Evolutionary conservation across 257 asterid genomes (phyloP), one percentile per base, ranked within the genome.

Genomic region (Ilex aquifolium): DNA sequence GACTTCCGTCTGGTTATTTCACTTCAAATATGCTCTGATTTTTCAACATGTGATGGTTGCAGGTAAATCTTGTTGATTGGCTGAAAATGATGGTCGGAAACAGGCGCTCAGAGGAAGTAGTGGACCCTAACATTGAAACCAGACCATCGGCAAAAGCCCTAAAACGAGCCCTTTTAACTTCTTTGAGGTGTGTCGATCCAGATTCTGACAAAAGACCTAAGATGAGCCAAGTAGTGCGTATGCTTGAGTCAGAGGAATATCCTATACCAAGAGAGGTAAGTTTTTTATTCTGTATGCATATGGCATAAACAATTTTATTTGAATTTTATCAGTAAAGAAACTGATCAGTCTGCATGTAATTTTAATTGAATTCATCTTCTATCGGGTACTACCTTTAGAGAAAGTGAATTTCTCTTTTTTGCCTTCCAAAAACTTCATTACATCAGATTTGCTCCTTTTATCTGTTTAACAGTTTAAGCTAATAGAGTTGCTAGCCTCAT

Each of bases 11-110:
- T 36, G 42, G 42, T 36, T 36, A 4, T 36, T 36, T 36, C 42
- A 21, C 42, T 4, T 36, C 42, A 36, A 36, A 36, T 36, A 8
- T 36, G 42, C 42, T 4, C 42, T 36, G 42, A 36, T 36, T 36
- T 36, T 36, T 36, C 42, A 4, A 4, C 5, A 36, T 36, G 42
- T 36, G 42, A 14, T 67, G 51, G 32, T 69, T 51, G 60, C 76
- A 91, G 98, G 96, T 91, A 70, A 92, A 92, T 83, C 88, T 89
- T 66, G 97, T 92, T 4, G 97, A 92, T 69, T 92, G 99, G 97
- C 82, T 92, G 82, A 89, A 92, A 79, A 87, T 85, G 91, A 92
- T 89, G 99, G 99, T 92, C 13, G 99, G 99, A 56, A 83, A 70
- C 64, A 81, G 89, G 81, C 92, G 95, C 0, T 89, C 97, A 1